These are phyloP conservation scores for Arctostaphylos glauca DNA, from an alignment of 148 eudicot species.

Conservation along the genomic window DNA sequence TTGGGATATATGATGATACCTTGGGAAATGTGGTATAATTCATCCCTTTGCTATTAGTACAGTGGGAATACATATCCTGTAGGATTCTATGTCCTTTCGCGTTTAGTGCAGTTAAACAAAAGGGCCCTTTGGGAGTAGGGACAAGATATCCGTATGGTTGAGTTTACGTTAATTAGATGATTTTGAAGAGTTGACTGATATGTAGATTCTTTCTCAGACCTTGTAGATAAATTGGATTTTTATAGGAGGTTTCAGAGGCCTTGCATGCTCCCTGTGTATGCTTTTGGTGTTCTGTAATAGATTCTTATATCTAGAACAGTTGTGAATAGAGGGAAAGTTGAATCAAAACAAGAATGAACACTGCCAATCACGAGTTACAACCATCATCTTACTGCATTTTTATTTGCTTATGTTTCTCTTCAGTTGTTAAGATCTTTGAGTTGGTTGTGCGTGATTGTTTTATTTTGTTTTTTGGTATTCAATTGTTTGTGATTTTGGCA, in stretches of 20 bases:
- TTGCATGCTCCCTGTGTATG: neutral
- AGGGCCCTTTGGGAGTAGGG: neutral
- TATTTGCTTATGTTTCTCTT: neutral
- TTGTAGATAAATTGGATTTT: neutral
- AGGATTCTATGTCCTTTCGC: neutral
- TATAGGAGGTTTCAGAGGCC: neutral
- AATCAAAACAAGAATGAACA: neutral
- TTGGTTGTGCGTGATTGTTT: neutral
- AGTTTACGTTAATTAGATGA: neutral
- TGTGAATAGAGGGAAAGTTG: neutral
- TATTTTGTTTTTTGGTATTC: neutral
- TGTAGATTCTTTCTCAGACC: neutral
- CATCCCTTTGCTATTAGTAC: neutral
- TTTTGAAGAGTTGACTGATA: neutral
- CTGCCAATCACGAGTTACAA: neutral
- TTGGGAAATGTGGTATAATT: too few relatives aligned
- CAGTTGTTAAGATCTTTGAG: neutral
- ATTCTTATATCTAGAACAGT: neutral
- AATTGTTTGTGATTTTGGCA: conserved; percentile 19
- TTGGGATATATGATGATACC: neutral
- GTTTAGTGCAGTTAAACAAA: neutral
- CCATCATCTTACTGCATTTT: neutral
- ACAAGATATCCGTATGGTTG: neutral
- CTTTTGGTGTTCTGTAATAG: neutral
- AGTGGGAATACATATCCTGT: neutral